Evolutionary conservation across 768 basidiomycete species (phyloP).

Genomic region (Chlorophyllum brunneum): DNA sequence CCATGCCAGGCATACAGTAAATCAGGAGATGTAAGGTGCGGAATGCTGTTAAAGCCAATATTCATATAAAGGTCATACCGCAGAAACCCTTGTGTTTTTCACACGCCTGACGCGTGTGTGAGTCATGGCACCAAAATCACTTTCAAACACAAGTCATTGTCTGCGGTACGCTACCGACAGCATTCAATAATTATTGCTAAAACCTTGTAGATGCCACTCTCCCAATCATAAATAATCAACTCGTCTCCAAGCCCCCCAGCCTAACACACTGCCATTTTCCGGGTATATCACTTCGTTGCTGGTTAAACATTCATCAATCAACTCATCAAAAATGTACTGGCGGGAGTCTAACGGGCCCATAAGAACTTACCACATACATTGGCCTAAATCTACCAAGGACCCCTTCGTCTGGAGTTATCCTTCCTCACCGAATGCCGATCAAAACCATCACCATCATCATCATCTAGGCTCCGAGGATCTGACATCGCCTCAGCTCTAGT

Average conservation of each 20-base stretch:
- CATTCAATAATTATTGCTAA: no score
- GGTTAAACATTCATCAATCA: neutral
- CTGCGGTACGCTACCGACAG: no score
- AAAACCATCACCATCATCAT: neutral
- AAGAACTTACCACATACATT: neutral
- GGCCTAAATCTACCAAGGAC: neutral
- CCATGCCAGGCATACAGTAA: neutral
- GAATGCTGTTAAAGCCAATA: neutral
- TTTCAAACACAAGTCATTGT: no score
- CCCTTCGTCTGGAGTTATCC: neutral
- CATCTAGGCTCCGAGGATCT: neutral
- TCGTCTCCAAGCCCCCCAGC: no score
- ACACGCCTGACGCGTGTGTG: no score
- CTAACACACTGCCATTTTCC: no score
- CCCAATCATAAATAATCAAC: no score
- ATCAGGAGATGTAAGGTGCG: neutral
- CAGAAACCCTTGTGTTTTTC: no score
- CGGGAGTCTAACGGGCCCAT: neutral
- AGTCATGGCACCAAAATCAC: no score
- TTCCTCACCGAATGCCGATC: no score
- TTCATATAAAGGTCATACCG: neutral
- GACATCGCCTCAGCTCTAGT: neutral
- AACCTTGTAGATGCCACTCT: no score
- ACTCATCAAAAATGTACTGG: slow-evolving; percentile 5
- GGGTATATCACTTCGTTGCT: neutral